These are phyloP conservation scores for Ceratobasidium sp. DNA, from an alignment of 1,284 basidiomycete genomes.

Conservation along the genomic window DNA sequence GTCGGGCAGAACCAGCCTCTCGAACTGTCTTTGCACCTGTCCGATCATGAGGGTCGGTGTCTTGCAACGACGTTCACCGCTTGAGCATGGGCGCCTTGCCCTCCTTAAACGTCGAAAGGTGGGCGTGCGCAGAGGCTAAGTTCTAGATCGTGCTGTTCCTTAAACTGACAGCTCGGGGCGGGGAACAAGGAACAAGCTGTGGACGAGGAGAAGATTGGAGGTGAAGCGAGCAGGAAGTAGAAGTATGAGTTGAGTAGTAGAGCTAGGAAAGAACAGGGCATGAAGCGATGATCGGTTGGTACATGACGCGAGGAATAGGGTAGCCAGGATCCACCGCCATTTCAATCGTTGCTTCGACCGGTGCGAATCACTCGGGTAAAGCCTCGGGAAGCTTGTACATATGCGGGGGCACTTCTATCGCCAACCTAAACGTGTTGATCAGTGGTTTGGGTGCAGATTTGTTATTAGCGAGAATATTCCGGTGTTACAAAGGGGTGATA, in stretches of 20 bases:
- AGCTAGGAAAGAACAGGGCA: too few relatives aligned
- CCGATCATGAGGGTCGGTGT: constrained; percentile 96
- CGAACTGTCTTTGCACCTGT: constrained; percentile 99
- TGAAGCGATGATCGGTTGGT: background rate
- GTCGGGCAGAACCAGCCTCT: constrained; percentile 86
- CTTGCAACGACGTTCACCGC: constrained; percentile 88
- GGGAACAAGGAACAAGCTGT: background rate
- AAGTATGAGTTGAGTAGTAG: too few relatives aligned
- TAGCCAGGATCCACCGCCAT: constrained; percentile 84
- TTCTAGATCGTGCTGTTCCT: constrained; percentile 84
- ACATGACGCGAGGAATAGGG: background rate
- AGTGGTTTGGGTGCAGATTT: background rate
- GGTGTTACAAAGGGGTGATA: background rate
- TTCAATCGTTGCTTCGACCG: constrained; percentile 85
- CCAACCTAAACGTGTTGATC: constrained; percentile 70
- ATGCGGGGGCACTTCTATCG: constrained; percentile 88
- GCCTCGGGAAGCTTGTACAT: constrained; percentile 92
- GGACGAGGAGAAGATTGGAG: background rate
- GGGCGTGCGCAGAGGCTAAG: constrained; percentile 80
- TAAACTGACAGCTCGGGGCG: constrained; percentile 62
- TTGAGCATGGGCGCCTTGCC: constrained; percentile 62
- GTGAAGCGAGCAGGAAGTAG: background rate
- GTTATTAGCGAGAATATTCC: background rate
- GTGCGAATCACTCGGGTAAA: constrained; percentile 86
- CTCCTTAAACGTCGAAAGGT: constrained; percentile 70